Evolutionary conservation across 2,329 filamentous ascomycete species (phyloP).

Genomic region (Malbranchea cinnamomea): DNA sequence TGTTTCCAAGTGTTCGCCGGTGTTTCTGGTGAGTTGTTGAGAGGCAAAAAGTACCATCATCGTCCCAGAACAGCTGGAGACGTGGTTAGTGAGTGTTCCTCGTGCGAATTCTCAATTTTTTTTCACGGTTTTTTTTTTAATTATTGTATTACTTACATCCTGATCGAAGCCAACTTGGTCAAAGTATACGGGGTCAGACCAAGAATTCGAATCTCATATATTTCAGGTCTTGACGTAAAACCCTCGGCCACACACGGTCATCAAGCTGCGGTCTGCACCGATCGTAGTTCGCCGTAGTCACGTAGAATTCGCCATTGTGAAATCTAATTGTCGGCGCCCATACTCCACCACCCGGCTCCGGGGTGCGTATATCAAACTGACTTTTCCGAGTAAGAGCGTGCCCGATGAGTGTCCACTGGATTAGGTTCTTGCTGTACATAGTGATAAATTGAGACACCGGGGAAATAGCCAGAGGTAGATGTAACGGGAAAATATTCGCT

Average conservation of each 20-base stretch:
- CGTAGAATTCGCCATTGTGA: slow-evolving; percentile 30
- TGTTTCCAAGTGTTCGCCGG: slow-evolving; percentile 22
- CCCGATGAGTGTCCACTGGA: too few relatives aligned
- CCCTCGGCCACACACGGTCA: slow-evolving; percentile 38
- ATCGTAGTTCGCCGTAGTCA: slow-evolving; percentile 33
- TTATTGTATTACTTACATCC: slow-evolving; percentile 25
- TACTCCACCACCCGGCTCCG: too few relatives aligned
- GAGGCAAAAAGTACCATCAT: slow-evolving; percentile 36
- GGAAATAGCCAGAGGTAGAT: too few relatives aligned
- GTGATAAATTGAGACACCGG: too few relatives aligned
- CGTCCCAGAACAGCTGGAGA: slow-evolving; percentile 37
- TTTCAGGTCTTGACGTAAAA: slow-evolving; percentile 41
- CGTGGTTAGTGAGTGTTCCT: background rate
- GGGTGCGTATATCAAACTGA: too few relatives aligned
- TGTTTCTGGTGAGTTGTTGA: slow-evolving; percentile 26
- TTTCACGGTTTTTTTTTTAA: background rate
- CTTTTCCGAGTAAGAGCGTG: too few relatives aligned
- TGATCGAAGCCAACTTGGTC: slow-evolving; percentile 41
- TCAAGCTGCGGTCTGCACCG: slow-evolving; percentile 24
- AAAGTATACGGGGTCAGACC: slow-evolving; percentile 41
- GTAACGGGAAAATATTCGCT: too few relatives aligned
- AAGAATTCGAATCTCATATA: slow-evolving; percentile 36
- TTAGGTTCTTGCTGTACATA: too few relatives aligned
- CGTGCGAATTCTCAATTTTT: too few relatives aligned
- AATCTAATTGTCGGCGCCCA: too few relatives aligned